These are phyloP conservation scores for Gnomoniopsis smithogilvyi DNA, from an alignment of 2,329 filamentous ascomycete genomes.

Conservation along the genomic window DNA sequence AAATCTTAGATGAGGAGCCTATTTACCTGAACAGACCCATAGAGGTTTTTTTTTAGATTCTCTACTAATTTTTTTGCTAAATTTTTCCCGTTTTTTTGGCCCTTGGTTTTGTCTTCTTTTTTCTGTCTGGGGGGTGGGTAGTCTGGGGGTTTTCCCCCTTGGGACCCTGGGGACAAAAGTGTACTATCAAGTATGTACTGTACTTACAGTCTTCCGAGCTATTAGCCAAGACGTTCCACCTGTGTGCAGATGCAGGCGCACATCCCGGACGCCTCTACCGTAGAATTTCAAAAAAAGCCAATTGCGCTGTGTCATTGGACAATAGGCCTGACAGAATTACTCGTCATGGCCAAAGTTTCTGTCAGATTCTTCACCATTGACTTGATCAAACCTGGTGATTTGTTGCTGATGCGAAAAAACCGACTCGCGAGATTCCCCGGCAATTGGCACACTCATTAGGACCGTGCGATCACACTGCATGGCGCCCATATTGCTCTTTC, in stretches of 20 bases:
- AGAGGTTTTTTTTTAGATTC: neutral
- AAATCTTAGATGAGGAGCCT: constrained; percentile 7
- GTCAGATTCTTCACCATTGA: neutral
- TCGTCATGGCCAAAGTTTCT: neutral
- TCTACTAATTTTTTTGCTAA: neutral
- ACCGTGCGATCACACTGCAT: constrained; percentile 1
- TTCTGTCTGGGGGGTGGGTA: too few species aligned
- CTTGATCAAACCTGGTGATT: neutral
- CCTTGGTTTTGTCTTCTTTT: too few species aligned
- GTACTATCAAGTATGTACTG: neutral
- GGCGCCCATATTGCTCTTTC: neutral
- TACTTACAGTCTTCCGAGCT: neutral
- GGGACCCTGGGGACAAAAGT: neutral
- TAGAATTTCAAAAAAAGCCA: neutral
- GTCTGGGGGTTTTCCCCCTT: too few species aligned
- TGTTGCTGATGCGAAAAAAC: neutral
- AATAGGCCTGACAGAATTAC: neutral
- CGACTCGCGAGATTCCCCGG: neutral
- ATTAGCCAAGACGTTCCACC: neutral
- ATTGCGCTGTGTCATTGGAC: neutral
- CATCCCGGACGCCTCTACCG: neutral
- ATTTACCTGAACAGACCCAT: neutral
- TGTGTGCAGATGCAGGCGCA: neutral
- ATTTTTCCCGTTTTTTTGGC: too few species aligned
- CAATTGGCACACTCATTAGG: neutral